Conservation (phyloP, 768 basidiomycete genomes). For the Boletus rex-veris region DNA sequence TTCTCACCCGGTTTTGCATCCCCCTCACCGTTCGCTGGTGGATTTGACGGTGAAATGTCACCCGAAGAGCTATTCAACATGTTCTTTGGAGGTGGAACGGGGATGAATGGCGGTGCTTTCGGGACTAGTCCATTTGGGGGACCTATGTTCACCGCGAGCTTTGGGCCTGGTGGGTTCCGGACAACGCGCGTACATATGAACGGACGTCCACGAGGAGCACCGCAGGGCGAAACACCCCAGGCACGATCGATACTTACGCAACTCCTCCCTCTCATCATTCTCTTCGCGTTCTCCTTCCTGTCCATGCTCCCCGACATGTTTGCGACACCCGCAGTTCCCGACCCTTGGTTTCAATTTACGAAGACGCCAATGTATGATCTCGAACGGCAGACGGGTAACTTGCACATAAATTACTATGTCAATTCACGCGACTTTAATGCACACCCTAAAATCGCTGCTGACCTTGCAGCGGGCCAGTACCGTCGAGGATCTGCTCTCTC, state of each 20-base stretch:
- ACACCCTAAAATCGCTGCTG: conserved; percentile 75
- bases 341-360: conserved; percentile 76
- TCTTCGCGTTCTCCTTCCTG: conserved; percentile 81
- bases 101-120: conserved; percentile 42
- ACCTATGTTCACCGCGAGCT: conserved; percentile 71
- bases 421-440: conserved; percentile 69
- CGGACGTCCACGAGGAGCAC: conserved; percentile 32
- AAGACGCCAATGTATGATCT: conserved; percentile 57
- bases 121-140: conserved; percentile 48
- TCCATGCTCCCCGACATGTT: conserved; percentile 79
- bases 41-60: conserved; percentile 81
- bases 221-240: conserved; percentile 41
- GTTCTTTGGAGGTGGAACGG: conserved; percentile 82
- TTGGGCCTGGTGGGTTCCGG: conserved; percentile 82
- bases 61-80: conserved; percentile 98
- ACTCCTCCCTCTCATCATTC: conserved; percentile 77
- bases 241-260: conserved; percentile 64
- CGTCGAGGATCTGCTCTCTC: conserved; percentile 36
- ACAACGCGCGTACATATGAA: conserved; percentile 54
- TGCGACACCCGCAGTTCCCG: conserved; percentile 59
- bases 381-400: conserved; percentile 65
- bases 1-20: conserved; percentile 48
- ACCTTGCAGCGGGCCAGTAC: conserved; percentile 48
- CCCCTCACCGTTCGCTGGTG: conserved; percentile 45
- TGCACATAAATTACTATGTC: conserved; percentile 82